phyloP scores from a whole-genome alignment of 495 filamentous ascomycete genomes.

The Xylaria curta region DNA sequence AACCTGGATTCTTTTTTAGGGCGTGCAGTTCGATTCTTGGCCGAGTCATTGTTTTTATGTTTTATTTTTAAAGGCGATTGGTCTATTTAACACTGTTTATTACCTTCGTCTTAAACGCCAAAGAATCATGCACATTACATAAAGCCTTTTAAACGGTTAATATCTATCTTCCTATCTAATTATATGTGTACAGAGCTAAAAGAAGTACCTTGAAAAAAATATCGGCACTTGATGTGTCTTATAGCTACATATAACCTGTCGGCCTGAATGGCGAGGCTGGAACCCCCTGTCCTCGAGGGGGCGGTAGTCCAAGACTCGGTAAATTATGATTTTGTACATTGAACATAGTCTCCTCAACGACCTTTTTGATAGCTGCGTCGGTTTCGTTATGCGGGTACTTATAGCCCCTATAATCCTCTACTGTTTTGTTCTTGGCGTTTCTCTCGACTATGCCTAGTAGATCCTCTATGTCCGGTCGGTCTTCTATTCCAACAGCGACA shows the following conservation, averaged over 20 bases:
- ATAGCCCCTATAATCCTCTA: constrained; percentile 16
- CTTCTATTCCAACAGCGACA: constrained; percentile 8
- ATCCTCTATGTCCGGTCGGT: constrained; percentile 29
- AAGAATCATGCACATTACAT: not conserved
- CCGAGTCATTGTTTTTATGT: not conserved
- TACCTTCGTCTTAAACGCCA: not conserved
- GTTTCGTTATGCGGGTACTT: constrained; percentile 30
- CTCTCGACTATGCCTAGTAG: constrained; percentile 28
- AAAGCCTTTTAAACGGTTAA: not conserved
- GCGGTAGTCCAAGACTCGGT: not conserved
- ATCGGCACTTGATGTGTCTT: not conserved
- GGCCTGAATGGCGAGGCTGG: not conserved
- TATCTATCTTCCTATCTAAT: not conserved
- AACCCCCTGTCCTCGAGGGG: not conserved
- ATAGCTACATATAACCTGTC: not conserved
- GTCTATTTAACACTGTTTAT: not conserved
- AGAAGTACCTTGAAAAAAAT: too few species aligned
- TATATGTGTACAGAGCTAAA: too few species aligned
- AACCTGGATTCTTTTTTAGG: not conserved
- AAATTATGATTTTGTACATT: not conserved
- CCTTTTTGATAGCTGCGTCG: constrained; percentile 16
- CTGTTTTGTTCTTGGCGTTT: constrained; percentile 22
- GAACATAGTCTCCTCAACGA: not conserved
- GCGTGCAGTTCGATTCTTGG: not conserved
- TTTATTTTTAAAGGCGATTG: not conserved